A percentile compares a stretch with the other conserved stretches of the same genome.
These are phyloP conservation scores for Globisporangium lucens DNA, from an alignment of 352 stramenopile genomes.

Conservation along the genomic window DNA sequence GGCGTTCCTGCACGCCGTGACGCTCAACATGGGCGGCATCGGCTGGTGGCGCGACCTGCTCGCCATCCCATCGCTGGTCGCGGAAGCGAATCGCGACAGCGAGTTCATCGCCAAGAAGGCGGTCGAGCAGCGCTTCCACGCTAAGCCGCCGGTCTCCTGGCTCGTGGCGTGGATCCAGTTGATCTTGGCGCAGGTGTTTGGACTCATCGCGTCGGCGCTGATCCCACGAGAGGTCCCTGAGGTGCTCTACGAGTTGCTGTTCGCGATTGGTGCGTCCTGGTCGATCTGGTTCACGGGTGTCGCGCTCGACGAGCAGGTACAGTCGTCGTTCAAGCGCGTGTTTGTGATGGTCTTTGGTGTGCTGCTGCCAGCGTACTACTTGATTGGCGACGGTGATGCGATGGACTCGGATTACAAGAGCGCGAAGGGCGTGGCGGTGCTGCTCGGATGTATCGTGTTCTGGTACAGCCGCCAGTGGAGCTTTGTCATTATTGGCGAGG, in stretches of 20 bases:
- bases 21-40: conserved; percentile 21
- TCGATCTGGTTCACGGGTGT: conserved; percentile 18
- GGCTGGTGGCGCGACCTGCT: conserved; percentile 22
- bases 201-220: conserved; percentile 9
- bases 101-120: conserved; percentile 17
- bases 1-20: conserved; percentile 21
- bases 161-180: conserved; percentile 16
- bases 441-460: conserved; percentile 8
- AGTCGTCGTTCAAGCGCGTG: conserved; percentile 2
- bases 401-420: background rate
- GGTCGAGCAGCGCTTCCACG: conserved; percentile 15
- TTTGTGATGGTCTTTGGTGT: background rate
- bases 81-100: conserved; percentile 16
- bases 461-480: conserved; percentile 8
- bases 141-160: conserved; percentile 13
- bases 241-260: conserved; percentile 19
- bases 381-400: background rate
- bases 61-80: conserved; percentile 17
- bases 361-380: background rate
- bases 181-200: conserved; percentile 6
- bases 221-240: conserved; percentile 7
- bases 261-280: conserved; percentile 15
- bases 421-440: background rate
- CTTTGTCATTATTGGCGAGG: background rate
- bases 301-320: conserved; percentile 12